Evolutionary conservation across 345 rosid genomes (phyloP).

Genomic region (Raphanus sativus): DNA sequence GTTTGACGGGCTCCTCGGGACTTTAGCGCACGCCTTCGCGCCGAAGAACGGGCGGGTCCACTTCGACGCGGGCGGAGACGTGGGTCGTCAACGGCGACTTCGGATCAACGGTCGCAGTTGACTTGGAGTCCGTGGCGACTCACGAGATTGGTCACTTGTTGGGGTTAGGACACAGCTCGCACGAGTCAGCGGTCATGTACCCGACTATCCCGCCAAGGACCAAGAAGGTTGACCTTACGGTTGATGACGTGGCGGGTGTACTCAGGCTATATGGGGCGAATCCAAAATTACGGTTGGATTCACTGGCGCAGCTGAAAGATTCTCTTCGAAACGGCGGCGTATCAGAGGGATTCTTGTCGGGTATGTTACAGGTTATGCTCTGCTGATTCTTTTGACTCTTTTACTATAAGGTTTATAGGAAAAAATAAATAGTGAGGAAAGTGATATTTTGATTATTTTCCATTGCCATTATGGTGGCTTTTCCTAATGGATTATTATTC

Average conservation of each 20-base stretch:
- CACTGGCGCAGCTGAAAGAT: constrained; percentile 58
- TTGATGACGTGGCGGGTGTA: constrained; percentile 81
- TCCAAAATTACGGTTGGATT: constrained; percentile 63
- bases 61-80: constrained; percentile 69
- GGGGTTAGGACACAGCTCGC: constrained; percentile 79
- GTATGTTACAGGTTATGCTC: constrained; percentile 34
- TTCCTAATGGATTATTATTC: background rate
- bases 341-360: constrained; percentile 24
- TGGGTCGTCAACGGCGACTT: constrained; percentile 62
- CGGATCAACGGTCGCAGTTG: constrained; percentile 61
- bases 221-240: constrained; percentile 60
- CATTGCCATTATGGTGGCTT: background rate
- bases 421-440: background rate
- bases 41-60: constrained; percentile 86
- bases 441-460: background rate
- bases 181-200: constrained; percentile 89
- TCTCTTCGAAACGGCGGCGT: constrained; percentile 43
- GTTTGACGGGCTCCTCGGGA: constrained; percentile 87
- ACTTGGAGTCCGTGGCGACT: constrained; percentile 91
- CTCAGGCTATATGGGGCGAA: constrained; percentile 77
- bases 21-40: constrained; percentile 81
- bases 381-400: constrained; percentile 39
- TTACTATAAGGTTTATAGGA: constrained; percentile 17
- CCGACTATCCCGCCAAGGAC: constrained; percentile 73
- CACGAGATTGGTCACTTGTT: constrained; percentile 93